Evolutionary conservation across 768 basidiomycete species (phyloP).

Genomic region (Dioszegia crocea): DNA sequence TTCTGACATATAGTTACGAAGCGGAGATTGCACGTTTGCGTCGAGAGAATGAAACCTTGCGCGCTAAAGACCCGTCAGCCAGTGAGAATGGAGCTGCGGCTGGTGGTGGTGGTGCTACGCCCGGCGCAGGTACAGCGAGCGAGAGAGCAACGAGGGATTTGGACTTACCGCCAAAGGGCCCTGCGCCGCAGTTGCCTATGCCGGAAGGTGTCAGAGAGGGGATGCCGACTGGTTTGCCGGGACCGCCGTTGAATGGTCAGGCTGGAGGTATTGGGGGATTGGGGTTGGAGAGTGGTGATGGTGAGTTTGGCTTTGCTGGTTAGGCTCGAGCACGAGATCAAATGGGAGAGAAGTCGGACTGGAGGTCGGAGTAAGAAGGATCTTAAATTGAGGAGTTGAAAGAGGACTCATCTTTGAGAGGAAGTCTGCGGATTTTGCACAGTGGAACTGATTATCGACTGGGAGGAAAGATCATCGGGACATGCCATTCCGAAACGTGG

Average conservation of each 20-base stretch:
- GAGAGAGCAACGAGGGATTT: not conserved
- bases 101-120: too few species aligned
- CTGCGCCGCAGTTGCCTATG: slow-evolving; percentile 39
- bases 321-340: slow-evolving; percentile 18
- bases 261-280: not conserved
- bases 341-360: slow-evolving; percentile 46
- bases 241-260: slow-evolving; percentile 47
- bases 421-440: too few species aligned
- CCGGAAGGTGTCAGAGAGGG: slow-evolving; percentile 40
- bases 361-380: too few species aligned
- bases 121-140: not conserved
- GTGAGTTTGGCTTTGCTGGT: not conserved
- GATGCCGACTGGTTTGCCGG: slow-evolving; percentile 40
- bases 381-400: too few species aligned
- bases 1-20: slow-evolving; percentile 58
- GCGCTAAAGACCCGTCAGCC: slow-evolving; percentile 17
- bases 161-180: slow-evolving; percentile 2
- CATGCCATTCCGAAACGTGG: too few species aligned
- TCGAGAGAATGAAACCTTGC: slow-evolving; percentile 59
- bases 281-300: not conserved
- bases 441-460: too few species aligned
- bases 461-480: too few species aligned
- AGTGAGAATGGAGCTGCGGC: not conserved
- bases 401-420: too few species aligned
- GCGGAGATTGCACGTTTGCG: slow-evolving; percentile 72